phyloP scores from a whole-genome alignment of 73 alveolate genomes.

The Paramecium sonneborni region DNA sequence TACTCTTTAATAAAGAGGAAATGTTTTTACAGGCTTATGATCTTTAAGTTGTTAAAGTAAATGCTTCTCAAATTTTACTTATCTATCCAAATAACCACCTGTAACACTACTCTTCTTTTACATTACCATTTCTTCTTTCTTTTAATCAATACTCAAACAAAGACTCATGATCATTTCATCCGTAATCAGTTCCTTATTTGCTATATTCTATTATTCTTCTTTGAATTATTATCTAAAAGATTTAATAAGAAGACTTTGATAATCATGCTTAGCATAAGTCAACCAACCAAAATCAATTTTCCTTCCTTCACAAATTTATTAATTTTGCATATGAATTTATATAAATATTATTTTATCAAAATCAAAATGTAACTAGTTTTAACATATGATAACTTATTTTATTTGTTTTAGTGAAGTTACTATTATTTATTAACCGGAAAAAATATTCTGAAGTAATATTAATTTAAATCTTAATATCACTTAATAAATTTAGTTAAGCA shows the following conservation, averaged over 20 bases:
- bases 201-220: neutral
- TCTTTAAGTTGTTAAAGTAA: neutral
- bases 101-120: neutral
- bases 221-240: neutral
- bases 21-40: neutral
- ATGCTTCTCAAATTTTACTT: neutral
- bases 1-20: neutral
- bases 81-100: conserved; percentile 3
- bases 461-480: neutral
- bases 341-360: neutral
- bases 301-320: neutral
- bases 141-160: neutral
- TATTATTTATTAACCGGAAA: conserved; percentile 20
- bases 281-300: neutral
- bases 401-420: neutral
- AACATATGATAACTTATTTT: neutral
- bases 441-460: neutral
- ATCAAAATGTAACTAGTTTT: neutral
- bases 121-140: neutral
- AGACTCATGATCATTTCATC: neutral
- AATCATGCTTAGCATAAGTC: neutral
- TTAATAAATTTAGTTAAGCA: neutral
- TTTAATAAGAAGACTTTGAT: neutral
- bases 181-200: neutral
- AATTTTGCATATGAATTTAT: neutral